These are phyloP conservation scores for Chrysosphaeria jannelii DNA, from an alignment of 2,329 filamentous ascomycete species.

Conservation along the genomic window DNA sequence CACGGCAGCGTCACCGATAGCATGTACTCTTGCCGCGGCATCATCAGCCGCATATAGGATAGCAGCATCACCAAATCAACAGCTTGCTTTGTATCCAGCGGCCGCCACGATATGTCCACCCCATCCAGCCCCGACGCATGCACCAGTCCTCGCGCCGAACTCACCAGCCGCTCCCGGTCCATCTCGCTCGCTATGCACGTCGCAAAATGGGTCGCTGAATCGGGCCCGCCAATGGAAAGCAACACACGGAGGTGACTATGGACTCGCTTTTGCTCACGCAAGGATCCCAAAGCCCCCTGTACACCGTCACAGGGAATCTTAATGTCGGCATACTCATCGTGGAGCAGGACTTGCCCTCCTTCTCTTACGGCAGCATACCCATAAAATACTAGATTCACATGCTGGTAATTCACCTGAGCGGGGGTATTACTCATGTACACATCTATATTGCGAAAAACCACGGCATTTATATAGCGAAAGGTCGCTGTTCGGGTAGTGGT, in stretches of 20 bases:
- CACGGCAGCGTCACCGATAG: constrained; percentile 46
- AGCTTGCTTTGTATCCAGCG: constrained; percentile 32
- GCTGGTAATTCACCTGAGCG: too few relatives aligned
- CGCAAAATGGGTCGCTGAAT: constrained; percentile 34
- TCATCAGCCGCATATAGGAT: constrained; percentile 28
- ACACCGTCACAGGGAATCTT: constrained; percentile 42
- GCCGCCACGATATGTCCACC: constrained; percentile 63
- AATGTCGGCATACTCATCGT: constrained; percentile 49
- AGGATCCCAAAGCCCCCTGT: constrained; percentile 39
- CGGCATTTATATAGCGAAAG: too few relatives aligned
- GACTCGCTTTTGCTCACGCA: constrained; percentile 40
- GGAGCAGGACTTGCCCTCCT: too few relatives aligned
- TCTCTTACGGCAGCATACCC: too few relatives aligned
- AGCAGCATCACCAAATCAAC: constrained; percentile 40
- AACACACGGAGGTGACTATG: constrained; percentile 45
- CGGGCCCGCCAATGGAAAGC: constrained; percentile 42
- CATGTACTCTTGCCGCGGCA: constrained; percentile 38
- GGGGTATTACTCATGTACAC: too few relatives aligned
- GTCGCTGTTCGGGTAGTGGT: too few relatives aligned
- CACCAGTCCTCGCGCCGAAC: constrained; percentile 33
- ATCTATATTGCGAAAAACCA: too few relatives aligned
- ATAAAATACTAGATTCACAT: too few relatives aligned
- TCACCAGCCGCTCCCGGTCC: constrained; percentile 37
- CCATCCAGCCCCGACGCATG: constrained; percentile 42
- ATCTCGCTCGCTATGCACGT: constrained; percentile 28